Base-by-base conservation (phyloP, 177 flowering plant genomes). In the Vitis hybrid region DNA sequence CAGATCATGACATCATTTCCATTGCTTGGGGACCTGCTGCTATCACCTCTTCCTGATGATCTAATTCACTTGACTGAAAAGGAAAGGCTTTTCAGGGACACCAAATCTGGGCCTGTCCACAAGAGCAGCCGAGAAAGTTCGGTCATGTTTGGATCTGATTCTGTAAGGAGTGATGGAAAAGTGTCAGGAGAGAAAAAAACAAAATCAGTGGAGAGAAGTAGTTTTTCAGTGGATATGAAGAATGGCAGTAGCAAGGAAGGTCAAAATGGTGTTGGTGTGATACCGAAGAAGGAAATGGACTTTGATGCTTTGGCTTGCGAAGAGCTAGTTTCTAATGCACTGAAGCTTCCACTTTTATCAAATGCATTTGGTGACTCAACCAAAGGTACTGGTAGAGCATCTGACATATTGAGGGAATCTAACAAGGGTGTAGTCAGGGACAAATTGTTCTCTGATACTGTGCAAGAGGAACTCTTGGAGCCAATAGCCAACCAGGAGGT, bases 1-100 rank as follows among this genome's bases (percentile, higher is more conserved):
- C 94, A 95, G 99, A 79, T 77, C 2, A 88, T 91, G 97, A 88
- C 91, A 18, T 76, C 91, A 14, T 78, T 75, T 64, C 89, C 87
- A 1, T 66, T 84, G 64, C 74, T 74, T 20, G 90, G 78, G 13
- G 82, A 63, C 54, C 11, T 51, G 19, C 70, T 89, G 68, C 75
- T 91, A 68, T 95, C 99, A 13, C 99, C 99, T 77, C 91, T 95
- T 49, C 69, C 80, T 50, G 87, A 85, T 59, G 78, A 82, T 71
- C 74, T 93, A 15, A 65, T 87, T 67, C 61, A 61, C 79, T 77
- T 93, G 73, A 63, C 54, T 39, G 81, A 70, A 71, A 81, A 75
- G 71, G 86, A 73, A 69, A 80, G 67, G 68, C 57, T 50, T 71
- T 52, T 3, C 2, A 72, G 50, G 69, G 85, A 80, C 10, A 63